Base-by-base conservation (phyloP, 495 filamentous ascomycete genomes). In the Aspergillus conjunctus region DNA sequence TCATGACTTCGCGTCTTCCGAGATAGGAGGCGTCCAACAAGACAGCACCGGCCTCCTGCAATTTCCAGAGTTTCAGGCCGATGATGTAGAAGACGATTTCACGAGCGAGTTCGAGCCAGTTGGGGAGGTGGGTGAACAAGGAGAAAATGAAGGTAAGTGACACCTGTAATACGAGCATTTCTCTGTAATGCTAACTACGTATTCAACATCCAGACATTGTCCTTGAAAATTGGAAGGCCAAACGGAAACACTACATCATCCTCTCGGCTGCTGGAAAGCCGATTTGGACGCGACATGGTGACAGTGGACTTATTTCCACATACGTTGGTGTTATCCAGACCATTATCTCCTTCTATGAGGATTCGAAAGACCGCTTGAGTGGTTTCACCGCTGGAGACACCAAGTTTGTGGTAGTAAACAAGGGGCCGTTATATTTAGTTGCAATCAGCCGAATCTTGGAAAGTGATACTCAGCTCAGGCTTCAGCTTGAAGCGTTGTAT, bases 271-370 rank as follows among this genome's bases (percentile, higher is more conserved):
- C 95, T 32, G 95, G 95, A n/a, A 99, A 99, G 70, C 95, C 95
- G 5, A 93, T 99, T 39, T 99, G 92, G 73, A 97, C 91, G 59
- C 83, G 95, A 57, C 92, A 99, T 71, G 95, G 95, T 22, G 91
- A 96, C 61, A 83, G 95, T 61, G 86, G 87, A 18, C 76, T 98
- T 37, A 88, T 97, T 64, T 96, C 92, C 51, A 87, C 88, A 37
- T 97, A 93, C 67, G 92, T 96, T 75, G 95, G 95, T n/a, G 87
- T 97, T 15, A 88, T 96, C 8, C 95, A 98, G 64, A 97, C 95
- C 51, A 93, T 98, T 67, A 95, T 99, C 54, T 97, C 95, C 4
- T 98, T 97, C 76, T 97, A 95, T 67, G 87, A 97, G 68, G 86
- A 86, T 18, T 82, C 86, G 20, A 81, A 88, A 22, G 89, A 96